Evolutionary conservation across 108 stramenopile genomes (phyloP), one percentile per base, ranked within the genome.

Genomic region (Pseudonitzschia pungens): DNA sequence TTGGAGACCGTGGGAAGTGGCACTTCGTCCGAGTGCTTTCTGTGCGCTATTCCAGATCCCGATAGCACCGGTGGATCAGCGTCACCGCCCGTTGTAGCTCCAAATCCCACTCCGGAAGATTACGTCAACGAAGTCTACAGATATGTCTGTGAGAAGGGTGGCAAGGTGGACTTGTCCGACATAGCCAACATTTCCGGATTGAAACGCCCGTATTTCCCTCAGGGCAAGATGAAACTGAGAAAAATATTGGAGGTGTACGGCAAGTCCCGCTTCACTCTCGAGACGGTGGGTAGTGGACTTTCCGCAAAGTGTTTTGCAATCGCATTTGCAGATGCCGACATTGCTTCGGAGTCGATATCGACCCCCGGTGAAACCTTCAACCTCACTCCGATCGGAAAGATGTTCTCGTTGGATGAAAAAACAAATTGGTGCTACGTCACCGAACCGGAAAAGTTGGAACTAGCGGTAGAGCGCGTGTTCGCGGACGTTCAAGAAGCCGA

Each of bases 221-320:
- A 54, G 15, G 14, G 53, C 7, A 54, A 0, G n/a, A 58, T 0
- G 0, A 58, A 22, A 22, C 3, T 58, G 9, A 58, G 15, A 27
- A 4, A 58, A 24, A 58, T 58, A 58, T 16, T 58, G 21, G 57
- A 58, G 57, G 29, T 27, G 26, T 27, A 58, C 14, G 57, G 57
- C 14, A 58, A 58, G 14, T 58, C 27, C 12, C 26, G 15, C n/a
- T 58, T 58, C 57, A 18, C 29, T 10, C 0, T 58, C 26, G 15
- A 58, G 29, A 58, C 14, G 4, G n/a, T 58, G 15, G 57, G 57
- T 15, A 27, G 0, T 3, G 57, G 57, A 14, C 24, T 18, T 56
- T n/a, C 29, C 4, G 12, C 56, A 4, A 14, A 21, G 29, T 58
- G 57, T 26, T 31, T 58, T 0, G 26, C 26, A 28, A 15, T 6